Evolutionary conservation across 2,329 filamentous ascomycete species (phyloP).

Genomic region (Rutstroemia sp.): DNA sequence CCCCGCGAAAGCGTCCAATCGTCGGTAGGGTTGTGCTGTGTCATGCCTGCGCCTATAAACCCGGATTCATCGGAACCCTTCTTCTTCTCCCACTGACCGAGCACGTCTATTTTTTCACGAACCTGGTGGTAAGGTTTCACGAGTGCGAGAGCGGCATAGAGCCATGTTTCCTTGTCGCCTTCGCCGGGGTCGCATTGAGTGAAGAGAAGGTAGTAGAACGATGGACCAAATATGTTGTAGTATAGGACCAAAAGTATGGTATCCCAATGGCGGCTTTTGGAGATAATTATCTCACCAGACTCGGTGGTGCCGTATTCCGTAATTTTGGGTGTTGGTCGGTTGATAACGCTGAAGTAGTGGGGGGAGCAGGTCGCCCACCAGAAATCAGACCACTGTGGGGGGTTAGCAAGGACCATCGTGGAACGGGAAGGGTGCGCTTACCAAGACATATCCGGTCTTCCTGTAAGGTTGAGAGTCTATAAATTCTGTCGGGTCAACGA

Average conservation of each 20-base stretch:
- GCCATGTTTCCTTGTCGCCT: conserved; percentile 44
- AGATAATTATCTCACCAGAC: conserved; percentile 37
- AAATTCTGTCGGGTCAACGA: conserved; percentile 34
- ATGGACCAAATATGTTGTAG: conserved; percentile 41
- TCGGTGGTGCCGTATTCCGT: conserved; percentile 33
- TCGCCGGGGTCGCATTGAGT: conserved; percentile 37
- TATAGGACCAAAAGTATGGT: conserved; percentile 40
- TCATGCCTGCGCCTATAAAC: neutral
- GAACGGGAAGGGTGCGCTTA: neutral
- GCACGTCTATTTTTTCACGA: neutral
- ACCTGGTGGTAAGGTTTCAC: conserved; percentile 36
- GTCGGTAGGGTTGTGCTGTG: conserved; percentile 1
- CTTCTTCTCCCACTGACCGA: neutral
- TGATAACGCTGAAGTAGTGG: conserved; percentile 33
- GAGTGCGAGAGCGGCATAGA: conserved; percentile 36
- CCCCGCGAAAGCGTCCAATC: neutral
- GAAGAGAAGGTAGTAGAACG: conserved; percentile 38
- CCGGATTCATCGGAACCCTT: neutral
- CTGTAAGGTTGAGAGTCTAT: conserved; percentile 36
- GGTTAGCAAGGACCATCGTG: neutral
- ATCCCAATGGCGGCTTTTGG: conserved; percentile 35
- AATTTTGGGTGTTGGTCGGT: neutral
- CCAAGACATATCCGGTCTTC: conserved; percentile 33
- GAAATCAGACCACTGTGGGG: conserved; percentile 37
- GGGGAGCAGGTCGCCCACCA: conserved; percentile 35